phyloP scores from a whole-genome alignment of 2,329 filamentous ascomycete species.

The Xylariales sp. region DNA sequence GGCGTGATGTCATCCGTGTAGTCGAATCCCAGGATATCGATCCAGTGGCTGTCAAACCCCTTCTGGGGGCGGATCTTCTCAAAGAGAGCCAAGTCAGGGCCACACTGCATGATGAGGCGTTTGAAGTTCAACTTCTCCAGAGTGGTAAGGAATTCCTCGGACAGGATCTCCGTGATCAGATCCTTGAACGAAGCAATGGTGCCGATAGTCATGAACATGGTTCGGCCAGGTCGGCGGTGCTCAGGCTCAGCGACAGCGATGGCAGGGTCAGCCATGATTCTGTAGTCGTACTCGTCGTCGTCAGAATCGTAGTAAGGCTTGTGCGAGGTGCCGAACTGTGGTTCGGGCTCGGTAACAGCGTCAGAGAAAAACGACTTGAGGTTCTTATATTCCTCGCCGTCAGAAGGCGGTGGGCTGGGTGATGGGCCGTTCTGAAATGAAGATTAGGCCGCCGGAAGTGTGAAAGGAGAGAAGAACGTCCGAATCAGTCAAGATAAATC shows the following conservation, averaged over 20 bases:
- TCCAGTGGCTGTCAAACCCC: constrained; percentile 22
- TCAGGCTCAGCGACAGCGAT: constrained; percentile 3
- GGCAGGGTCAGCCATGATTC: constrained; percentile 10
- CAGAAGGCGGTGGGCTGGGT: background rate
- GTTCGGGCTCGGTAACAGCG: background rate
- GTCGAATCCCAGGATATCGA: constrained; percentile 59
- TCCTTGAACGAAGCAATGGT: constrained; percentile 79
- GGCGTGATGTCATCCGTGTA: constrained; percentile 59
- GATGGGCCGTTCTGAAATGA: background rate
- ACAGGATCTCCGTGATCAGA: constrained; percentile 64
- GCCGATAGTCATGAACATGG: constrained; percentile 85
- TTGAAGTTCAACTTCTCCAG: constrained; percentile 61
- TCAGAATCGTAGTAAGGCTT: background rate
- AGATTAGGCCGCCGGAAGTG: no score
- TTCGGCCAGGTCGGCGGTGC: constrained; percentile 18
- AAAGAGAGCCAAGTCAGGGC: constrained; percentile 60
- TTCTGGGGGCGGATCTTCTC: constrained; percentile 21
- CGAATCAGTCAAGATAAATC: no score
- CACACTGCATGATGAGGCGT: constrained; percentile 75
- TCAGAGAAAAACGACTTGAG: constrained; percentile 6
- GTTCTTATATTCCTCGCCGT: background rate
- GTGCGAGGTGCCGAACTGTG: background rate
- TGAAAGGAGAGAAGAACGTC: no score
- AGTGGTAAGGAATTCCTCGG: constrained; percentile 55
- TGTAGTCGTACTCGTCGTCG: background rate